Evolutionary conservation across 1,284 basidiomycete species (phyloP), one percentile per base, ranked within the genome.

Genomic region (Papiliotrema fonsecae): DNA sequence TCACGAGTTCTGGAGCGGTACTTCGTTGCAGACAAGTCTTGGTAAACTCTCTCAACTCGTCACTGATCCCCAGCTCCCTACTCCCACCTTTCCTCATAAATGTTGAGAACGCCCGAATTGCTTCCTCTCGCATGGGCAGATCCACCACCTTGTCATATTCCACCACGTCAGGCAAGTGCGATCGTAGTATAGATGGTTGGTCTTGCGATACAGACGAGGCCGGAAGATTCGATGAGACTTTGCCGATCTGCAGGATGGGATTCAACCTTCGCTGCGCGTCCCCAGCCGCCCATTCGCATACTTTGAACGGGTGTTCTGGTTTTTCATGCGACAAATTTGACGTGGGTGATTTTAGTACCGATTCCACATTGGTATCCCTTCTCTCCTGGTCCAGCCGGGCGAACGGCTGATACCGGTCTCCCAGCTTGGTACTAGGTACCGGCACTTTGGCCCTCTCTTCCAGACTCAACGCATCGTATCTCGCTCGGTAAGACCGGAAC

Each of bases 91-190:
- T 54, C 21, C 49, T 32, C 21, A 66, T 37, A 50, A 67, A 69
- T 13, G 65, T 67, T 24, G 56, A 55, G 32, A 67, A 67, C 10
- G 59, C 65, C 21, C 62, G 42, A 18, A 54, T 51, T 1, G 62
- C 62, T 37, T 69, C 62, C 24, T 56, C 50, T 22, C 65, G 45
- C 60, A 67, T 57, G 1, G 65, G 65, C 45, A 67, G 65, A 18
- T 59, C 53, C 26, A 44, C 38, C 7, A 47, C 49, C 19, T 56
- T 59, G 7, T 47, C 37, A 31, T 21, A 41, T 18, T n/a, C n/a
- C n/a, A n/a, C n/a, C 4, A 35, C 34, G 6, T n/a, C 19, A 16
- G 34, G 6, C 6, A 6, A 6, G 34, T 35, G 34, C 5, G 34
- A 5, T 14, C 19, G 16, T 19, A 19, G 16, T 14, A 52, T 59